phyloP scores from a whole-genome alignment of 2,329 filamentous ascomycete genomes.

The Graphilbum sp. region DNA sequence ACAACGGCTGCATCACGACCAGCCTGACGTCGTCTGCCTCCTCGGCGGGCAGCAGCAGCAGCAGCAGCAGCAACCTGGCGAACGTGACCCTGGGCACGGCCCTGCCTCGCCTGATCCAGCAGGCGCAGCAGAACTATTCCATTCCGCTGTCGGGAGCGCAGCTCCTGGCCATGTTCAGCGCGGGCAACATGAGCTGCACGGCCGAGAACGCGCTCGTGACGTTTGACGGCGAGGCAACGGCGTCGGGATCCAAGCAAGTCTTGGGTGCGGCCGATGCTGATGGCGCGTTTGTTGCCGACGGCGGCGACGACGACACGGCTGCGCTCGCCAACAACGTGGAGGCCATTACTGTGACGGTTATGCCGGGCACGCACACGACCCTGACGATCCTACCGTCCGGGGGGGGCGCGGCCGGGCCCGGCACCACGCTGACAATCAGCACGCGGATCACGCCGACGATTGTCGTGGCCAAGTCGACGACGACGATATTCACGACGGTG shows the following conservation, averaged over 20 bases:
- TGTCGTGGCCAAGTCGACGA: constrained; percentile 12
- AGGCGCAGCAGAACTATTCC: constrained; percentile 51
- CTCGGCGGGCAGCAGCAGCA: no score
- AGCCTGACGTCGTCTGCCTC: constrained; percentile 21
- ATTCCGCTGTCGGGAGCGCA: constrained; percentile 55
- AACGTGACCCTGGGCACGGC: constrained; percentile 71
- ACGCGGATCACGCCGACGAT: constrained; percentile 11
- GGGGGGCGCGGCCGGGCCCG: no score
- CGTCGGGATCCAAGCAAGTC: constrained; percentile 15
- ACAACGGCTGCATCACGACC: constrained; percentile 36
- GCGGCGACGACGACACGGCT: no score
- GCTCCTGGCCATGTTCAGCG: constrained; percentile 62
- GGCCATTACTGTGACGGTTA: constrained; percentile 8
- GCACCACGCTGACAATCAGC: constrained; percentile 14
- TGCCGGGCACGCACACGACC: background rate
- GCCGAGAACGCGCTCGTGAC: constrained; percentile 79
- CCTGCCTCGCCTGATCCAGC: constrained; percentile 56
- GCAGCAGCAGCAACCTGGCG: constrained; percentile 19
- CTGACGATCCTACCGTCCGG: no score
- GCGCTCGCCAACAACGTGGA: constrained; percentile 4
- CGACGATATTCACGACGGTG: constrained; percentile 13
- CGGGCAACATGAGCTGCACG: constrained; percentile 60
- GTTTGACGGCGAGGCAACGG: constrained; percentile 45
- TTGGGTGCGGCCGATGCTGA: constrained; percentile 4
- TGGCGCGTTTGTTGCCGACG: no score